Evolutionary conservation across 2,329 filamentous ascomycete genomes (phyloP).

Genomic region (Aspergillus texensis): DNA sequence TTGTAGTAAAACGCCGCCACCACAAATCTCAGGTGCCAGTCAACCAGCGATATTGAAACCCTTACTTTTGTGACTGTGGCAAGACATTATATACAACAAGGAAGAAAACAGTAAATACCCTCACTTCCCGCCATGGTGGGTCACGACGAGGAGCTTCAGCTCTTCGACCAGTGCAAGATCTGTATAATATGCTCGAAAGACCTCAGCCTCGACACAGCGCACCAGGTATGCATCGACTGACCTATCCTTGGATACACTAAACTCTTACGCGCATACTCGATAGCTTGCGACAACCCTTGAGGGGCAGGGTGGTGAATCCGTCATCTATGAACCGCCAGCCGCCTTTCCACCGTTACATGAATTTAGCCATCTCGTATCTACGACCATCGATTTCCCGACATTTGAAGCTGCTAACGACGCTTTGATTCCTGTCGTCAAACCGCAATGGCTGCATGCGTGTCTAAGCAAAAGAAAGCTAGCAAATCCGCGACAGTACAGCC

Average conservation of each 20-base stretch:
- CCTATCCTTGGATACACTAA: neutral
- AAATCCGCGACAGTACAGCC: constrained; percentile 82
- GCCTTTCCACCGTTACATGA: constrained; percentile 45
- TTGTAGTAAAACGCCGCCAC: neutral
- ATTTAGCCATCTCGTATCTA: constrained; percentile 69
- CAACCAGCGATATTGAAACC: neutral
- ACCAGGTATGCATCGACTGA: constrained; percentile 40
- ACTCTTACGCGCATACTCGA: neutral
- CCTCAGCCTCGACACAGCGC: constrained; percentile 42
- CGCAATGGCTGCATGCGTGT: constrained; percentile 76
- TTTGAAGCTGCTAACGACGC: constrained; percentile 73
- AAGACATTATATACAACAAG: neutral
- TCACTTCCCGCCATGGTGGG: constrained; percentile 29
- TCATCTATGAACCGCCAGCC: constrained; percentile 43
- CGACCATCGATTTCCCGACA: constrained; percentile 88
- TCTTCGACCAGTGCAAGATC: constrained; percentile 51
- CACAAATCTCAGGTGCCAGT: neutral
- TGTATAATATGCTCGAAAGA: constrained; percentile 49
- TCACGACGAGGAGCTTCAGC: constrained; percentile 30
- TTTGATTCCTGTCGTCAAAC: constrained; percentile 82
- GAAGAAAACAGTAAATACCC: neutral
- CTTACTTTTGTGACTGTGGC: neutral
- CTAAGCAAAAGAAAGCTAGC: constrained; percentile 70
- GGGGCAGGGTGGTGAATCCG: constrained; percentile 52
- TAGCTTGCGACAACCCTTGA: constrained; percentile 53